A percentile compares a stretch with the other conserved stretches of the same genome.
These are phyloP conservation scores for Fusarium ambrosium DNA, from an alignment of 2,329 filamentous ascomycete species.

Conservation along the genomic window DNA sequence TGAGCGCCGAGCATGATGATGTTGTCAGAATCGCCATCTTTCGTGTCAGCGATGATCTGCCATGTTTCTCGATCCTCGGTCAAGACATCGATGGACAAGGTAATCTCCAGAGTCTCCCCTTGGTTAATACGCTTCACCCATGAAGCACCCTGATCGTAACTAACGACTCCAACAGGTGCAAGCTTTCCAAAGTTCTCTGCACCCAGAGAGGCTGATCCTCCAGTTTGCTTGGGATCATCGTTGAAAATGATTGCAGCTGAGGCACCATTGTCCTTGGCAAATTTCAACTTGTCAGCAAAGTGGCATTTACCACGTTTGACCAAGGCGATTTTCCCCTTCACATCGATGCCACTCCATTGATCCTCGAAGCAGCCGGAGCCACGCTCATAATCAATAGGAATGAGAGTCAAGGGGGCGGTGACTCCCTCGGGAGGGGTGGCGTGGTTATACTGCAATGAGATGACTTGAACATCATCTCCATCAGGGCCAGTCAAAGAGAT, in stretches of 20 bases:
- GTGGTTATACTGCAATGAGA: conserved; percentile 58
- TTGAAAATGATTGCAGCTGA: conserved; percentile 70
- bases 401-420: conserved; percentile 50
- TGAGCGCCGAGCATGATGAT: conserved; percentile 58
- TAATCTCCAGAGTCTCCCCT: conserved; percentile 50
- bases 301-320: conserved; percentile 59
- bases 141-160: conserved; percentile 49
- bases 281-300: conserved; percentile 56
- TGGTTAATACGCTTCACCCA: conserved; percentile 51
- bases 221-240: conserved; percentile 61
- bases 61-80: conserved; percentile 54
- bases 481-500: conserved; percentile 17
- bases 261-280: conserved; percentile 54
- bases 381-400: conserved; percentile 51
- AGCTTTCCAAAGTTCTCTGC: conserved; percentile 53
- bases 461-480: conserved; percentile 10
- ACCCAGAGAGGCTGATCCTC: conserved; percentile 66
- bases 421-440: conserved; percentile 53
- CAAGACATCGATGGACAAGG: conserved; percentile 53
- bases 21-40: conserved; percentile 55
- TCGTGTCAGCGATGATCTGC: conserved; percentile 58
- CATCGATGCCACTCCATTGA: conserved; percentile 57
- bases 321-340: conserved; percentile 57
- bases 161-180: conserved; percentile 52
- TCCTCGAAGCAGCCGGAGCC: conserved; percentile 54